Base-by-base conservation (phyloP, 176 grass and related monocot genomes). In the Metroxylon sagu region DNA sequence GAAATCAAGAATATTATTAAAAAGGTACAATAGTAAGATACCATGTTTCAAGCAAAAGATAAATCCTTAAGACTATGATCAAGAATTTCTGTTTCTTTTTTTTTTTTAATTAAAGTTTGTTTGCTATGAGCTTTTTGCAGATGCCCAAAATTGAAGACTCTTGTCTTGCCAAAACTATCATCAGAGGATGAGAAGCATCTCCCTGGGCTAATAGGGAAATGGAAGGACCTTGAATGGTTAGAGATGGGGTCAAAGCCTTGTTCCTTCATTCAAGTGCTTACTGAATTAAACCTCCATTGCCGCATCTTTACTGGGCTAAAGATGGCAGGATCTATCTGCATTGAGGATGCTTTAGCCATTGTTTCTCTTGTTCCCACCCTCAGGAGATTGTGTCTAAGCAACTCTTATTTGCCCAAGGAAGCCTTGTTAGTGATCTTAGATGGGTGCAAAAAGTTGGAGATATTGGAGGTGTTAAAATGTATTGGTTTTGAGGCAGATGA, bases 221-320 rank as follows among this genome's bases (percentile, higher is more conserved):
- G 59, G 59, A 39, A 31, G 59, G 6, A 48, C 3, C 59, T 62
- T 4, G 59, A 62, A 30, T 18, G 17, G 16, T 7, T 62, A 3
- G 59, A 62, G 29, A 48, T 62, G 59, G 30, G 39, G 30, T 31
- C n/a, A n/a, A 62, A 19, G 28, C 28, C 59, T 16, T 39, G 26
- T 18, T 39, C 59, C 5, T 62, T 62, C 59, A 8, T 18, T 16
- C 29, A 62, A 18, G 6, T 62, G 59, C 15, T 48, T 0, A 21
- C 5, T 6, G 16, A 18, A 30, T 19, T 62, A 27, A n/a, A 16
- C 5, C 6, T 19, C 2, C 31, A 21, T n/a, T 62, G 59, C 28
- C 12, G 5, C 26, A 39, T 14, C 16, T 62, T 62, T 14, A 48
- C 29, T 6, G 29, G 59, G 29, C 18, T 62, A 4, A 43, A 4